Evolutionary conservation across 148 eudicot genomes (phyloP).

Genomic region (Hydrangea macrophylla): DNA sequence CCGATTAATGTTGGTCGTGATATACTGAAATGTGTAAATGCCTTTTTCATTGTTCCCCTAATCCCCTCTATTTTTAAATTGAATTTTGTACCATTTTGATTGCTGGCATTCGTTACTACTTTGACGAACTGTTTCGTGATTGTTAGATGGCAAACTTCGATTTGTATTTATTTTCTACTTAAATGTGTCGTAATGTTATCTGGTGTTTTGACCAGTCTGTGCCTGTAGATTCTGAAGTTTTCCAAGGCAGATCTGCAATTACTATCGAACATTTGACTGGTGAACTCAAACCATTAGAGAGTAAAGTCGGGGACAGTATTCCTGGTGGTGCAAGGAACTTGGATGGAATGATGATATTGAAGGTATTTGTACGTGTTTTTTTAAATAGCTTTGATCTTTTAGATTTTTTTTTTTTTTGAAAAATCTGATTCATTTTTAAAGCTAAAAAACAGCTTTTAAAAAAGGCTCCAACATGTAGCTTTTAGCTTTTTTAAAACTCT

Average conservation of each 20-base stretch:
- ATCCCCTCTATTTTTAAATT: background rate
- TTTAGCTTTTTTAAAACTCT: too few relatives aligned
- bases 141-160: background rate
- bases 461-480: too few relatives aligned
- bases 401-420: background rate
- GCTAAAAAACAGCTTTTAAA: too few relatives aligned
- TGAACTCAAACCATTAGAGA: conserved; percentile 85
- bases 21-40: background rate
- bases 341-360: conserved; percentile 95
- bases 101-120: background rate
- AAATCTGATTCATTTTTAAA: too few relatives aligned
- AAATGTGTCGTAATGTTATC: conserved; percentile 6
- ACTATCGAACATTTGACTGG: conserved; percentile 98
- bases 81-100: background rate
- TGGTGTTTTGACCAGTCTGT: conserved; percentile 64
- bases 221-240: conserved; percentile 94
- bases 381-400: background rate
- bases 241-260: conserved; percentile 88
- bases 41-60: background rate
- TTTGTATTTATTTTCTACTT: background rate
- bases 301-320: conserved; percentile 69
- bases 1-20: background rate
- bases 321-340: conserved; percentile 98
- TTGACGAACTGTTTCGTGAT: background rate
- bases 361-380: conserved; percentile 41